Evolutionary conservation across 2,329 filamentous ascomycete species (phyloP), one percentile per base, ranked within the genome.

Genomic region (Trichophyton equinum): DNA sequence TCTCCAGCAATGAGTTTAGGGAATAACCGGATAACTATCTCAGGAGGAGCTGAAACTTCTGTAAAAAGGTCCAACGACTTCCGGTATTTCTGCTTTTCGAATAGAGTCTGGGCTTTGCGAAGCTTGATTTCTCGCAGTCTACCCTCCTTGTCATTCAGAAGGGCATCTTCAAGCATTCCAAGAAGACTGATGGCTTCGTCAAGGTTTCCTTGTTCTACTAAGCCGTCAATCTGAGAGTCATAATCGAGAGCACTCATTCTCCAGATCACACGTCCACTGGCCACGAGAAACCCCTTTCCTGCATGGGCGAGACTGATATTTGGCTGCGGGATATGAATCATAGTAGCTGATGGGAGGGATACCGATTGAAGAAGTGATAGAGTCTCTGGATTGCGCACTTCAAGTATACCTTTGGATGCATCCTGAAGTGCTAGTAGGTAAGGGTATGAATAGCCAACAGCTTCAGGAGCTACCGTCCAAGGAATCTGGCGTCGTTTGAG

Each of bases 161-260:
- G 77, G 0, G 92, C 95, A 73, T 96, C 92, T 74, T 99, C 94
- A 0, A 99, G 82, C 85, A 96, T 91, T 57, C 82, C 81, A 5
- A 97, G 78, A 7, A 99, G 77, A 69, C 91, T 96, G 64, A 97
- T 87, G 0, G 92, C 92, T 74, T 99, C 95, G 67, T 99, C 92
- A 60, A 91, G 89, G 63, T 84, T 82, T 8, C 81, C 84, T 62
- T 82, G 83, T 20, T 85, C 81, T 1, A 95, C 84, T 27, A 99
- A 80, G 65, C 94, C 85, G 62, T 91, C 83, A 22, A 97, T 84
- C 70, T 99, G 94, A 1, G 85, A 85, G 71, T 96, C 89, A 70
- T 99, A 99, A 65, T 91, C 88, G 42, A 91, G 85, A 2, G 92
- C 88, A 64, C 86, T 89, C 94, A 99, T 97, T 67, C 94, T 87